Conservation (phyloP, 192 early-diverging fungal species). For the Bifiguratus adelaidae region DNA sequence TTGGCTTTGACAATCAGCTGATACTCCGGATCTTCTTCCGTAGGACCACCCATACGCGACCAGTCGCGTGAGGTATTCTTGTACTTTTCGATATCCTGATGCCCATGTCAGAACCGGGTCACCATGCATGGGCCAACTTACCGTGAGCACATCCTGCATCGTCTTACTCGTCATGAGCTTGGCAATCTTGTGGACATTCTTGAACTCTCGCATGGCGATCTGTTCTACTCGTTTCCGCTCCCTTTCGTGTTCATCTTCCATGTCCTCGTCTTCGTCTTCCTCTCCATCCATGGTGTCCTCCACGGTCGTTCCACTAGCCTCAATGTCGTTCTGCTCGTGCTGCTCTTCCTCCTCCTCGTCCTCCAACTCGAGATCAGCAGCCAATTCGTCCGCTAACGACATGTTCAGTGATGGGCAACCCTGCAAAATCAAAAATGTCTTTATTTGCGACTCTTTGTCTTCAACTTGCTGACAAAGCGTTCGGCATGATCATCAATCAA, state of each 20-base stretch:
- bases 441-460: too few species aligned
- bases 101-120: background rate
- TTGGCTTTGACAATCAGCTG: constrained; percentile 77
- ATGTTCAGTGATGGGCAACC: too few species aligned
- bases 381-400: constrained; percentile 69
- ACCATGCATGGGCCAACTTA: constrained; percentile 12
- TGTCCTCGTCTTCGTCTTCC: constrained; percentile 29
- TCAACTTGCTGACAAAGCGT: constrained; percentile 9
- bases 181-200: constrained; percentile 53
- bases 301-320: constrained; percentile 26
- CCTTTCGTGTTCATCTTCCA: constrained; percentile 14
- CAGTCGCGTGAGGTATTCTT: constrained; percentile 16
- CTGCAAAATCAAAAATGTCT: too few species aligned
- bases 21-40: constrained; percentile 88
- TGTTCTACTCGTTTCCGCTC: constrained; percentile 16
- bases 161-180: constrained; percentile 48
- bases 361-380: constrained; percentile 78
- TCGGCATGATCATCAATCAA: constrained; percentile 29
- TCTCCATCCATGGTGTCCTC: constrained; percentile 36
- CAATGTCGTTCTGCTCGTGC: constrained; percentile 17
- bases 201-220: constrained; percentile 23
- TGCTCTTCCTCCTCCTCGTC: constrained; percentile 19
- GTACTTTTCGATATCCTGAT: constrained; percentile 15
- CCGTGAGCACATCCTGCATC: constrained; percentile 48
- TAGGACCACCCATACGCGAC: constrained; percentile 33